Evolutionary conservation across 768 basidiomycete species (phyloP), one percentile per base, ranked within the genome.

Genomic region (Lactarius akahatsu): DNA sequence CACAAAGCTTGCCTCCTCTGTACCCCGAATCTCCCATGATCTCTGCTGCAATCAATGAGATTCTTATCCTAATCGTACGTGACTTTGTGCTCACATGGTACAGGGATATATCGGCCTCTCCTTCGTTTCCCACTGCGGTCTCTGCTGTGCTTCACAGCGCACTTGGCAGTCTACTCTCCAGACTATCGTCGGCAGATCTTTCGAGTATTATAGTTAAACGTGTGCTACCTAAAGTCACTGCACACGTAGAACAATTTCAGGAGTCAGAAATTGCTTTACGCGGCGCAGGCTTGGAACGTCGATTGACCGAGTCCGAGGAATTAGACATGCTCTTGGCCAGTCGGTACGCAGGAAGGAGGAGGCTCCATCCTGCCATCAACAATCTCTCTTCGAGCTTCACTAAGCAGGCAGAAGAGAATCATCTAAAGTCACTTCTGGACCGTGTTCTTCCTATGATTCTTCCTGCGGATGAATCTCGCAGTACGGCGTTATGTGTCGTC

Each of bases 11-110:
- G 23, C 82, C 89, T 1, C 84, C 88, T 9, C 76, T 95, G 23
- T 82, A 83, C 70, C 87, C 89, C 34, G 80, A 85, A 30, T 85
- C 85, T 45, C 84, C 86, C 15, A 78, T 84, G 65, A 79, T 92
- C 30, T 92, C 90, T 9, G 78, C 84, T n/a, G 82, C 86, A 20
- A 73, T 96, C 10, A 90, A 96, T 69, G 88, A 90, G 38, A 84
- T 96, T 60, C 83, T 96, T 61, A 82, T 84, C n/a, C 82, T 94
- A 73, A 83, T 93, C 66, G 86, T 92, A 30, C 81, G 90, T 59
- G 93, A 95, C 78, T 98, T 97, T 74, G 87, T 99, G 23, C 78
- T 88, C 61, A 85, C 85, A 15, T 99, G 96, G 96, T 99, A 96
- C 80, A 81, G 82, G 70, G 84, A 86, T 20, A 81, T 98, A 43